phyloP scores from a whole-genome alignment of 2,329 filamentous ascomycete species.

The Penicillium concentricum region DNA sequence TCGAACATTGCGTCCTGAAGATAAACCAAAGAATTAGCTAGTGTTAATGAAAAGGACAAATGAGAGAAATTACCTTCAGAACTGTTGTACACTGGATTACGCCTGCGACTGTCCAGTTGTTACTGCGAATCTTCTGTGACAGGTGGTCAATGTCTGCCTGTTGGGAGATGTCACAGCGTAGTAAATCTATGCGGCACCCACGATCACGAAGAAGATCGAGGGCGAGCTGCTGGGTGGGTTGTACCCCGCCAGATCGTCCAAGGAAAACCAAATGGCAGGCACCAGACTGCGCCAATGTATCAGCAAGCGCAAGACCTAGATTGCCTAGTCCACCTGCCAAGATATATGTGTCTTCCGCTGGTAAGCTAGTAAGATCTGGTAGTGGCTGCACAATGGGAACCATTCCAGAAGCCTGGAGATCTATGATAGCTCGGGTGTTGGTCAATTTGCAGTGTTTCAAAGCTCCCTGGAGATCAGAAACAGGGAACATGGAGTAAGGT shows the following conservation, averaged over 20 bases:
- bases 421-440: conserved; percentile 9
- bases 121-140: conserved; percentile 9
- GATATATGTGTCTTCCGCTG: conserved; percentile 17
- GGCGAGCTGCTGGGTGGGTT: conserved; percentile 11
- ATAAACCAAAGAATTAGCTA: neutral
- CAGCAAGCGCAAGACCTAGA: conserved; percentile 21
- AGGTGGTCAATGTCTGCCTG: conserved; percentile 15
- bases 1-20: conserved; percentile 23
- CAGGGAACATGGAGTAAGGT: conserved; percentile 10
- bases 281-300: conserved; percentile 17
- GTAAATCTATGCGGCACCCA: conserved; percentile 14
- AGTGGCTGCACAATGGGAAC: conserved; percentile 15
- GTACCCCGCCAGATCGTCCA: conserved; percentile 16
- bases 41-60: neutral
- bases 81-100: conserved; percentile 23
- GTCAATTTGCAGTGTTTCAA: conserved; percentile 11
- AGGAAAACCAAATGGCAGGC: conserved; percentile 26
- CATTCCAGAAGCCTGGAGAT: conserved; percentile 15
- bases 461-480: conserved; percentile 9
- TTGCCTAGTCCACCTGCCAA: conserved; percentile 25
- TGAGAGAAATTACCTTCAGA: conserved; percentile 9
- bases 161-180: conserved; percentile 19
- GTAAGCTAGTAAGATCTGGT: conserved; percentile 7
- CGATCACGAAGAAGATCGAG: conserved; percentile 12
- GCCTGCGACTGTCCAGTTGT: conserved; percentile 15